phyloP scores from a whole-genome alignment of 345 rosid genomes.

The Murraya paniculata region DNA sequence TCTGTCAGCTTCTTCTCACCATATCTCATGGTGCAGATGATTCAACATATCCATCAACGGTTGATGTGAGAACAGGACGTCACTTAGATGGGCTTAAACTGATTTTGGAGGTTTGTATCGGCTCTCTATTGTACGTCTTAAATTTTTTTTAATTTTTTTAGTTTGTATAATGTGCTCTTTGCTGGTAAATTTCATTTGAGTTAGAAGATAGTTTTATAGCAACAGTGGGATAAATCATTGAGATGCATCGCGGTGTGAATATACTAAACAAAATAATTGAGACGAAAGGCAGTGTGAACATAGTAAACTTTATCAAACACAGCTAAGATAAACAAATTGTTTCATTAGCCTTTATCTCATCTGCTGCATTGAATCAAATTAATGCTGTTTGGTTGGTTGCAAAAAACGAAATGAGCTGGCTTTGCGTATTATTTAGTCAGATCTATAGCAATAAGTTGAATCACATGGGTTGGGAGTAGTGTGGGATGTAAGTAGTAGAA shows the following conservation, averaged over 20 bases:
- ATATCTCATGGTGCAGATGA: conserved; percentile 92
- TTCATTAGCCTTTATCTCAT: background rate
- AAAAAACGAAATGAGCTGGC: background rate
- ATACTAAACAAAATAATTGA: background rate
- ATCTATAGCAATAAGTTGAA: background rate
- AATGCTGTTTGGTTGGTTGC: background rate
- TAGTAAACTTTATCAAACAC: background rate
- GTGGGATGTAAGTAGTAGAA: background rate
- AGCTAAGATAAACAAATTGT: background rate
- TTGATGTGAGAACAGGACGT: conserved; percentile 89
- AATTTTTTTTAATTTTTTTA: background rate
- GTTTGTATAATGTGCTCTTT: background rate
- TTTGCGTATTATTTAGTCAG: background rate
- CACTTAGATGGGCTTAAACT: conserved; percentile 73
- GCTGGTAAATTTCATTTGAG: background rate
- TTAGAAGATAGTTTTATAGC: background rate
- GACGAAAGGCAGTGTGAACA: background rate
- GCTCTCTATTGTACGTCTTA: conserved; percentile 19
- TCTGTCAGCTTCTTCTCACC: conserved; percentile 86
- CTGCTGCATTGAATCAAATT: background rate
- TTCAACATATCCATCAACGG: conserved; percentile 76
- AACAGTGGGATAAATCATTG: background rate
- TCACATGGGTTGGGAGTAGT: background rate
- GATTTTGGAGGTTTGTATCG: conserved; percentile 74
- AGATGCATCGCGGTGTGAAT: background rate